A percentile compares a stretch with the other conserved stretches of the same genome.
Conservation (phyloP, 257 asterid species). For the Solanum infundibuliforme region DNA sequence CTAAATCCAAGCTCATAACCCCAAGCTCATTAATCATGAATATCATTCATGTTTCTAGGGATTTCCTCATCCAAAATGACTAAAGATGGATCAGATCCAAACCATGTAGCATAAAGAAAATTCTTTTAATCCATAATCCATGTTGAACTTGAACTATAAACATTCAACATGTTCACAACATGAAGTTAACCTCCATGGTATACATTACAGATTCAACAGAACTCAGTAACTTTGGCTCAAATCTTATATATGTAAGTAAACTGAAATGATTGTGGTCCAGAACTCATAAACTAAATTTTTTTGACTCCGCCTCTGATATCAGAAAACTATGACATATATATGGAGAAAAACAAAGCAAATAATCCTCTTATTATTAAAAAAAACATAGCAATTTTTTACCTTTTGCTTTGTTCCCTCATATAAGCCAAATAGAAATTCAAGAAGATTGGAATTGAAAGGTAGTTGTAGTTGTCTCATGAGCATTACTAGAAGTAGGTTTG, state of each 20-base stretch:
- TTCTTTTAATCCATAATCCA: background rate
- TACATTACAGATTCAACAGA: background rate
- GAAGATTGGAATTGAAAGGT: constrained; percentile 3
- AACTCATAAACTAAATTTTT: background rate
- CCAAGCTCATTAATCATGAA: background rate
- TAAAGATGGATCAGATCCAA: background rate
- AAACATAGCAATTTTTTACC: background rate
- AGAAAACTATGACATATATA: background rate
- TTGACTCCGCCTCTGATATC: background rate
- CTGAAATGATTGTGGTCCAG: background rate
- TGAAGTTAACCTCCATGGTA: background rate
- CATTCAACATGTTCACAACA: background rate
- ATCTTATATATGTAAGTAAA: background rate
- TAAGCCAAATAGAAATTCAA: background rate
- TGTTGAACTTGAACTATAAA: background rate
- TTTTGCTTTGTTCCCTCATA: background rate
- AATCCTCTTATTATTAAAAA: background rate
- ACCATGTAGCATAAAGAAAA: background rate
- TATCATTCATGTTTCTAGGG: background rate
- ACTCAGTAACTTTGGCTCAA: background rate
- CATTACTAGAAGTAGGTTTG: background rate
- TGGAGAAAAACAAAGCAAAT: background rate
- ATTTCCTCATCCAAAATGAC: background rate
- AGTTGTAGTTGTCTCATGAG: background rate
- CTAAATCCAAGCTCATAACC: background rate